Evolutionary conservation across 768 basidiomycete species (phyloP).

Genomic region (Naganishia antarctica): DNA sequence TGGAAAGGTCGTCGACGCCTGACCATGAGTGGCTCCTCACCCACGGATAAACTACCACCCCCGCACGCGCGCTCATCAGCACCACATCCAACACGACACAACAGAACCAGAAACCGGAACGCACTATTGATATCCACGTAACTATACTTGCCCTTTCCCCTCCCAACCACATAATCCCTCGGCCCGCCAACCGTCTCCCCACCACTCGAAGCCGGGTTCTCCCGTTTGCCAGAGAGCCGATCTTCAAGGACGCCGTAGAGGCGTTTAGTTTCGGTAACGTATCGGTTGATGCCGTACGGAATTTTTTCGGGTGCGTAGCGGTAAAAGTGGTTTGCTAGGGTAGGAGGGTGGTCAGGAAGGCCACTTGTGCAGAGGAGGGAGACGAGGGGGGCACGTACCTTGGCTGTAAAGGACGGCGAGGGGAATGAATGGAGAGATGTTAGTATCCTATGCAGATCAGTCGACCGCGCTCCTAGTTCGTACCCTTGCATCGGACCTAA

Average conservation of each 20-base stretch:
- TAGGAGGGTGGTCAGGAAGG: background rate
- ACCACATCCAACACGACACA: background rate
- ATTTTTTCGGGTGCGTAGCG: slow-evolving; percentile 49
- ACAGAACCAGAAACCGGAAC: slow-evolving; percentile 7
- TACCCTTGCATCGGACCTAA: background rate
- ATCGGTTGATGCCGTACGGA: slow-evolving; percentile 56
- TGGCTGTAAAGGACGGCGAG: background rate
- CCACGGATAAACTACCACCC: slow-evolving; percentile 54
- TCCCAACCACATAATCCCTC: slow-evolving; percentile 78
- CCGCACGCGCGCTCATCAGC: background rate
- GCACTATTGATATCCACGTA: slow-evolving; percentile 55
- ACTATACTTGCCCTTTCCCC: slow-evolving; percentile 62
- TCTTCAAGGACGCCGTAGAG: slow-evolving; percentile 76
- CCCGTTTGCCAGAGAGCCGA: slow-evolving; percentile 53
- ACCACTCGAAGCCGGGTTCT: slow-evolving; percentile 19
- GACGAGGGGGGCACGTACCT: background rate
- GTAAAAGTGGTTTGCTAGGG: slow-evolving; percentile 64
- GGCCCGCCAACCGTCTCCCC: slow-evolving; percentile 27
- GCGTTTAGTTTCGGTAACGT: slow-evolving; percentile 72
- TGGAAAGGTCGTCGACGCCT: slow-evolving; percentile 57
- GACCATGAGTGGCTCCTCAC: slow-evolving; percentile 53
- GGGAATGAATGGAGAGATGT: background rate
- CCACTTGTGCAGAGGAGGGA: background rate
- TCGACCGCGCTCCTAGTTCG: background rate
- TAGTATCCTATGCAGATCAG: background rate